Evolutionary conservation across 129 eudicot genomes (phyloP), one percentile per base, ranked within the genome.

Genomic region (Artemisia argyi): DNA sequence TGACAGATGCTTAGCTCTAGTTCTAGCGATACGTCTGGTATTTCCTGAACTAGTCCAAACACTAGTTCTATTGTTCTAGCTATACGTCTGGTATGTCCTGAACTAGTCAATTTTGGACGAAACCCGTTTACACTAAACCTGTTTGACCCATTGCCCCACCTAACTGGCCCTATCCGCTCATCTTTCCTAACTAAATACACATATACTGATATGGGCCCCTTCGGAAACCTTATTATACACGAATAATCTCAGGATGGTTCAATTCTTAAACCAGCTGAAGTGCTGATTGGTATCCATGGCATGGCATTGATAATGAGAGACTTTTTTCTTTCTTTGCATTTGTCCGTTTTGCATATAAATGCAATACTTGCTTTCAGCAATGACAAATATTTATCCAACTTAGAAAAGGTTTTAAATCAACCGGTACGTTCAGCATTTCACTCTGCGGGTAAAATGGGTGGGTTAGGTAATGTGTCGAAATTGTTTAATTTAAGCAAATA

Each of bases 291-390:
- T 32, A 95, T 95, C 79, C 99, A 90, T 76, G 89, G n/a, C n/a
- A n/a, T n/a, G n/a, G 88, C 69, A 86, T 95, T 71, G 94, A 95
- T 83, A 97, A 94, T 26, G 97, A 90, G 12, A 86, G 97, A 88
- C 61, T 61, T 51, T 30, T 50, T 54, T 26, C 16, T 19, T 46
- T 39, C 69, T 1, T 55, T 11, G 20, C 11, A 20, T n/a, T 24
- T 59, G 9, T 51, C 80, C 67, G 61, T 58, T 76, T 11, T 39
- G n/a, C 55, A 66, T 58, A 0, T 26, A 26, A 26, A 58, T 75
- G 99, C 87, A 95, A 86, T 78, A 84, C 91, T 66, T 90, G 99
- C 83, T 95, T 95, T 80, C 96, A 86, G 85, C 97, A 90, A 82
- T 80, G 85, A 10, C 87, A 86, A 32, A 81, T 84, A 83, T 95